These are phyloP conservation scores for Fraxinus excelsior DNA, from an alignment of 257 asterid species.

Conservation along the genomic window DNA sequence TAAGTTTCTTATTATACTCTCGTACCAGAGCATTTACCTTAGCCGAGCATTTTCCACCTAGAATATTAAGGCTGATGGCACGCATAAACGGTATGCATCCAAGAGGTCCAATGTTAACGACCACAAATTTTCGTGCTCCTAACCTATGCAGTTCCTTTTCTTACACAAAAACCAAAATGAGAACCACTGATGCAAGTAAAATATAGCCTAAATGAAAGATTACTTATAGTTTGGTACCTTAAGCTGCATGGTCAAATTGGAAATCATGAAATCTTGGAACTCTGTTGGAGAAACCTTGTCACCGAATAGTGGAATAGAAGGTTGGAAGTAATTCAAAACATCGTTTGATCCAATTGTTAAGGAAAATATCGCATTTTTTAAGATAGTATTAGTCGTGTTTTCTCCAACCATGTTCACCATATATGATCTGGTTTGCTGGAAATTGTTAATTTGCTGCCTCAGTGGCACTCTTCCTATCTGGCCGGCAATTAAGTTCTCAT, in stretches of 20 bases:
- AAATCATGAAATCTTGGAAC: slow-evolving; percentile 49
- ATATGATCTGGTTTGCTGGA: slow-evolving; percentile 41
- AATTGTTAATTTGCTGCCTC: slow-evolving; percentile 47
- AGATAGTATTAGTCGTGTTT: slow-evolving; percentile 29
- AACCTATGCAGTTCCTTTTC: slow-evolving; percentile 36
- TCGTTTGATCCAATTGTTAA: slow-evolving; percentile 57
- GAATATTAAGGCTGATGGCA: slow-evolving; percentile 36
- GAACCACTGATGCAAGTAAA: not conserved
- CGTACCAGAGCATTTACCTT: slow-evolving; percentile 36
- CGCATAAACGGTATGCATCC: slow-evolving; percentile 61
- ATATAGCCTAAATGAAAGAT: not conserved
- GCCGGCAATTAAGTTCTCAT: not conserved
- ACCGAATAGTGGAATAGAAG: slow-evolving; percentile 30
- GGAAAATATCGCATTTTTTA: slow-evolving; percentile 47
- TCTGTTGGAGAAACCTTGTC: slow-evolving; percentile 31
- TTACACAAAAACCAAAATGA: no score
- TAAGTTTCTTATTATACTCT: slow-evolving; percentile 46
- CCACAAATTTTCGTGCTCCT: slow-evolving; percentile 55
- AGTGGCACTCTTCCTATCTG: slow-evolving; percentile 57
- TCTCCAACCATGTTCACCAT: slow-evolving; percentile 49
- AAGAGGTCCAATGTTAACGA: slow-evolving; percentile 53
- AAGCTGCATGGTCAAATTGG: slow-evolving; percentile 48
- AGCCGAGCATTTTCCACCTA: slow-evolving; percentile 38
- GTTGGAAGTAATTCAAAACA: slow-evolving; percentile 54
- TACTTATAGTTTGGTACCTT: slow-evolving; percentile 36